Conservation (phyloP, 768 basidiomycete species). For the Tephrocybe rancida region DNA sequence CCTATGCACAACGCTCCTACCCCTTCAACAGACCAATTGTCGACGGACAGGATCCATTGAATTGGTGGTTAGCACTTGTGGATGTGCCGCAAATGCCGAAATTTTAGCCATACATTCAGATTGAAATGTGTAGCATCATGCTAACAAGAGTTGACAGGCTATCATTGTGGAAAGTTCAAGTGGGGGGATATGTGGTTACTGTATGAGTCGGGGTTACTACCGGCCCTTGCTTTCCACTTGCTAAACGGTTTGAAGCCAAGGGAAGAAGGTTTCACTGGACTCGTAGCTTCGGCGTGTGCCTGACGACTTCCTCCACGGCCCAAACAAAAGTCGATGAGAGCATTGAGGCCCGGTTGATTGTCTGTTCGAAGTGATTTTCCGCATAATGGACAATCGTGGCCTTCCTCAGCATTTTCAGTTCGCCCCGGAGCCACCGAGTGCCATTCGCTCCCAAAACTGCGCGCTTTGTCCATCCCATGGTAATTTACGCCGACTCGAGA, state of each 20-base stretch:
- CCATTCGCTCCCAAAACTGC: background rate
- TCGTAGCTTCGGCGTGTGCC: constrained; percentile 53
- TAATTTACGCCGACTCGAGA: too few species aligned
- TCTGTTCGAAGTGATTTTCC: constrained; percentile 59
- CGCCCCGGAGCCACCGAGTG: background rate
- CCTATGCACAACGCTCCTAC: constrained; percentile 25
- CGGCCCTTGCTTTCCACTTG: constrained; percentile 10
- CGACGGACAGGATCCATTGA: constrained; percentile 17
- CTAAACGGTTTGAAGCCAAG: constrained; percentile 7
- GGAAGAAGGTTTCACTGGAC: constrained; percentile 4
- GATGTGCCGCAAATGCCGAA: constrained; percentile 19
- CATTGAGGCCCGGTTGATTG: constrained; percentile 80
- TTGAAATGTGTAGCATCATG: too few species aligned
- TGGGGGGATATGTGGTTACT: too few species aligned
- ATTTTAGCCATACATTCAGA: constrained; percentile 35
- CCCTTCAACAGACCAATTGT: constrained; percentile 25
- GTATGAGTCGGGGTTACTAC: too few species aligned
- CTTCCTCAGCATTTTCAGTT: constrained; percentile 15
- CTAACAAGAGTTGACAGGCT: too few species aligned
- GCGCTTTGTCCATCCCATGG: constrained; percentile 3
- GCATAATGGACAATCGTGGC: constrained; percentile 76
- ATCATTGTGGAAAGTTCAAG: too few species aligned
- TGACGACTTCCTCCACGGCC: constrained; percentile 77
- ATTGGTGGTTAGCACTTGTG: constrained; percentile 25
- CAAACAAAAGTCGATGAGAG: constrained; percentile 89